A percentile compares a stretch with the other conserved stretches of the same genome.
Evolutionary conservation across 176 grass and related monocot species (phyloP).

Genomic region (Phyllostachys edulis): DNA sequence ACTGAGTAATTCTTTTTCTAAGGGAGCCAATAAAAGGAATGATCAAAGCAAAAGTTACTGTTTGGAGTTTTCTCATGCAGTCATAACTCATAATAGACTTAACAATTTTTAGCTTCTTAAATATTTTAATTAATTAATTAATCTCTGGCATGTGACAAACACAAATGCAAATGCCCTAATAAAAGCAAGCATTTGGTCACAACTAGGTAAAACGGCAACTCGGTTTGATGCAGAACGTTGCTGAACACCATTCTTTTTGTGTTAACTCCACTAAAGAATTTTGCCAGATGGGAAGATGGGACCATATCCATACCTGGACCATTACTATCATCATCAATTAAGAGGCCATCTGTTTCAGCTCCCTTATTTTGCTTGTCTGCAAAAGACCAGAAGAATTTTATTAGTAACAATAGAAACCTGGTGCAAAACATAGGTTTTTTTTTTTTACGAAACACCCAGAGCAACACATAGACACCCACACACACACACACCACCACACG

Average conservation of each 20-base stretch:
- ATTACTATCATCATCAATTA: slow-evolving; percentile 64
- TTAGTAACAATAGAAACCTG: background rate
- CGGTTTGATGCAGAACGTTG: background rate
- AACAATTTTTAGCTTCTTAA: background rate
- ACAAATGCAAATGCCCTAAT: background rate
- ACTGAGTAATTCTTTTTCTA: background rate
- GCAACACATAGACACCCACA: no score
- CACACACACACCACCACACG: no score
- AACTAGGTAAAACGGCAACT: slow-evolving; percentile 5
- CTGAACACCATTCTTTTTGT: background rate
- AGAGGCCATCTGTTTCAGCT: slow-evolving; percentile 55
- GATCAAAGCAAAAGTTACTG: background rate
- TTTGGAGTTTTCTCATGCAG: background rate
- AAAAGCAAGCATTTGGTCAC: slow-evolving; percentile 5
- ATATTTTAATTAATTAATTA: background rate
- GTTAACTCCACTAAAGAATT: slow-evolving; percentile 18
- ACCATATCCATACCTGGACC: slow-evolving; percentile 34
- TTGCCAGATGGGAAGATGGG: background rate
- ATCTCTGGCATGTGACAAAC: background rate
- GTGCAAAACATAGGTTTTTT: slow-evolving; percentile 24
- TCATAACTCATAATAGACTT: background rate
- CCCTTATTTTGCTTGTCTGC: slow-evolving; percentile 56
- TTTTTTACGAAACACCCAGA: no score
- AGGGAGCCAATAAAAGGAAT: background rate
- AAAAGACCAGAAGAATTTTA: slow-evolving; percentile 20